Evolutionary conservation across 2,329 filamentous ascomycete species (phyloP).

Genomic region (Apiospora arundinis): DNA sequence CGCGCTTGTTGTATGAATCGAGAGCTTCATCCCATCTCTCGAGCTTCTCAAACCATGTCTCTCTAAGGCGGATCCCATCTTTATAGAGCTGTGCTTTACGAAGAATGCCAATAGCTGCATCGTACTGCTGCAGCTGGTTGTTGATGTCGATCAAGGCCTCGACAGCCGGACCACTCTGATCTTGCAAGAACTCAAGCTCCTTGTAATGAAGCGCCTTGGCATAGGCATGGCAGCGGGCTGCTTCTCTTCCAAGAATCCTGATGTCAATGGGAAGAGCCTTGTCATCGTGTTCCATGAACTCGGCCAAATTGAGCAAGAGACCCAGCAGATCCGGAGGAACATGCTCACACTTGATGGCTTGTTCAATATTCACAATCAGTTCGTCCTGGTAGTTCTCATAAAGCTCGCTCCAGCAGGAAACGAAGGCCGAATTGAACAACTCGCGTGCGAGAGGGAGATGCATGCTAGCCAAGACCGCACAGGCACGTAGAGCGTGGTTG

Average conservation of each 20-base stretch:
- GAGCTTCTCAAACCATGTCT: conserved; percentile 99
- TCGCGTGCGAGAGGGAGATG: conserved; percentile 92
- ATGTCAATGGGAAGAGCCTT: conserved; percentile 98
- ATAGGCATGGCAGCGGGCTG: conserved; percentile 95
- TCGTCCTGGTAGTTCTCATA: conserved; percentile 98
- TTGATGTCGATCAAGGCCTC: conserved; percentile 99
- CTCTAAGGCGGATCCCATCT: conserved; percentile 89
- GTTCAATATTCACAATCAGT: conserved; percentile 93
- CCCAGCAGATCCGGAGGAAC: conserved; percentile 96
- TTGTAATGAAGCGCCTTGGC: conserved; percentile 99
- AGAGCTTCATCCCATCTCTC: conserved; percentile 98
- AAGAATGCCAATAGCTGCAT: conserved; percentile 96
- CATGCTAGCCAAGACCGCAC: conserved; percentile 86
- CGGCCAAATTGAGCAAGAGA: conserved; percentile 90
- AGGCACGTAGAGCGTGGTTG: conserved; percentile 92
- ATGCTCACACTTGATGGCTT: conserved; percentile 91
- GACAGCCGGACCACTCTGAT: conserved; percentile 93
- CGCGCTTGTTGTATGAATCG: conserved; percentile 87
- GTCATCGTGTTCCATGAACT: conserved; percentile 99
- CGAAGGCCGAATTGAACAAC: conserved; percentile 98
- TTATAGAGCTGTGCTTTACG: conserved; percentile 95
- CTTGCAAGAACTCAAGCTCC: conserved; percentile 96
- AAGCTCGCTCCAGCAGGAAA: conserved; percentile 97
- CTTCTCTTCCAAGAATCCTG: conserved; percentile 89
- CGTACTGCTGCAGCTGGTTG: conserved; percentile 97